Conservation (phyloP, 345 rosid species). For the Carallia pectinifolia region DNA sequence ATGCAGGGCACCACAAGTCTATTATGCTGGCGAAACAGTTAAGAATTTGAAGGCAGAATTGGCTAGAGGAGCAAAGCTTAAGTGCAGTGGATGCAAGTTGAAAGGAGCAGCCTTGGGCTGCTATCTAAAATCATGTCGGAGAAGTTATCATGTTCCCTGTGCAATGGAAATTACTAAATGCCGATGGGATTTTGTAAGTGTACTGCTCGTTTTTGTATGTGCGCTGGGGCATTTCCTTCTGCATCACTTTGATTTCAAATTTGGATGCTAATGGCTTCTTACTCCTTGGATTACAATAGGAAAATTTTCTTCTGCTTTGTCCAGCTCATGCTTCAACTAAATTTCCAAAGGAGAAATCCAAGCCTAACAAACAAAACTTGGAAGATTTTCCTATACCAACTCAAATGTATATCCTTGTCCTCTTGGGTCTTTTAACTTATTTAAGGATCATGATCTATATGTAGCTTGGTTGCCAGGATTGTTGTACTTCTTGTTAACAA, state of each 20-base stretch:
- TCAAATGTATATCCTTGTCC: constrained; percentile 33
- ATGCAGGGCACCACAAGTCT: constrained; percentile 81
- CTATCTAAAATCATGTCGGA: constrained; percentile 64
- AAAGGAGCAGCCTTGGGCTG: constrained; percentile 95
- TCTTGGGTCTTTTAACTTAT: background rate
- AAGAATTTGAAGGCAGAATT: constrained; percentile 73
- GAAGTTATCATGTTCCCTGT: constrained; percentile 81
- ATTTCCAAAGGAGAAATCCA: constrained; percentile 63
- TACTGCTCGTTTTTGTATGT: background rate
- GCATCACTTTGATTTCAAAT: background rate
- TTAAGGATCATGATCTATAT: background rate
- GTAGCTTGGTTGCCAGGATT: background rate
- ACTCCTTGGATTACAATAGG: constrained; percentile 38
- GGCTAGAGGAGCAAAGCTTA: constrained; percentile 72
- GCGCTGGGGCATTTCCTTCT: background rate
- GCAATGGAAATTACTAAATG: constrained; percentile 54
- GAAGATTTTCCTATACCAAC: background rate
- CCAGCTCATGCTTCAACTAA: constrained; percentile 63
- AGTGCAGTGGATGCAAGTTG: constrained; percentile 62
- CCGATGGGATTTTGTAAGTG: constrained; percentile 77
- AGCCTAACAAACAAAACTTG: constrained; percentile 19
- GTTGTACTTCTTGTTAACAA: too few species aligned
- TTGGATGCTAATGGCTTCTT: constrained; percentile 5
- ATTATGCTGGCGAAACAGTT: constrained; percentile 52
- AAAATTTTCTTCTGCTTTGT: constrained; percentile 67